These are phyloP conservation scores for Penicillium soppii DNA, from an alignment of 495 filamentous ascomycete genomes.

Conservation along the genomic window DNA sequence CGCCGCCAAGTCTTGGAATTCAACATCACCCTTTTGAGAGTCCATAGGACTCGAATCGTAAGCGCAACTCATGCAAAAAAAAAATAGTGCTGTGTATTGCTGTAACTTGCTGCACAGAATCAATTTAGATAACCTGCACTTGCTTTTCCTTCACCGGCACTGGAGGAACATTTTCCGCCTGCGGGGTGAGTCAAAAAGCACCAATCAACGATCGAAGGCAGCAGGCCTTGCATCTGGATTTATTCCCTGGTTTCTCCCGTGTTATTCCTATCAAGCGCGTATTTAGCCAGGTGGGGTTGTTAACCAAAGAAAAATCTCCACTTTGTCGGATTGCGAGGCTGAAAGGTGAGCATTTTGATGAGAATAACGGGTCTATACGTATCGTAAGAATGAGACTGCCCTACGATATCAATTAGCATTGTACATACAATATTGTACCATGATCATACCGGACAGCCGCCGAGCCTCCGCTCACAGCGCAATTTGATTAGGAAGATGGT, in stretches of 20 bases:
- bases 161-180: slow-evolving; percentile 27
- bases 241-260: slow-evolving; percentile 5
- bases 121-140: background rate
- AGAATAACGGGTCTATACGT: background rate
- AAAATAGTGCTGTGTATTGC: no score
- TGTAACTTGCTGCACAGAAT: background rate
- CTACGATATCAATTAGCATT: background rate
- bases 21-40: no score
- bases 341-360: background rate
- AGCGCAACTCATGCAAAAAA: background rate
- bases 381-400: background rate
- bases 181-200: slow-evolving; percentile 30
- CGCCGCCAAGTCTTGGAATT: no score
- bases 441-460: slow-evolving; percentile 27
- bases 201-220: slow-evolving; percentile 33
- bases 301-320: background rate
- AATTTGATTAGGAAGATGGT: background rate
- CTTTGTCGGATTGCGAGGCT: background rate
- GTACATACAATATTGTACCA: background rate
- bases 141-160: slow-evolving; percentile 13
- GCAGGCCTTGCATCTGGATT: slow-evolving; percentile 29
- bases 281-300: background rate
- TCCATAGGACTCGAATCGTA: no score
- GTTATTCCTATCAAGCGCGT: slow-evolving; percentile 17
- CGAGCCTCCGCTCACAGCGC: slow-evolving; percentile 19